These are phyloP conservation scores for Populus simonii DNA, from an alignment of 345 rosid genomes.

Conservation along the genomic window DNA sequence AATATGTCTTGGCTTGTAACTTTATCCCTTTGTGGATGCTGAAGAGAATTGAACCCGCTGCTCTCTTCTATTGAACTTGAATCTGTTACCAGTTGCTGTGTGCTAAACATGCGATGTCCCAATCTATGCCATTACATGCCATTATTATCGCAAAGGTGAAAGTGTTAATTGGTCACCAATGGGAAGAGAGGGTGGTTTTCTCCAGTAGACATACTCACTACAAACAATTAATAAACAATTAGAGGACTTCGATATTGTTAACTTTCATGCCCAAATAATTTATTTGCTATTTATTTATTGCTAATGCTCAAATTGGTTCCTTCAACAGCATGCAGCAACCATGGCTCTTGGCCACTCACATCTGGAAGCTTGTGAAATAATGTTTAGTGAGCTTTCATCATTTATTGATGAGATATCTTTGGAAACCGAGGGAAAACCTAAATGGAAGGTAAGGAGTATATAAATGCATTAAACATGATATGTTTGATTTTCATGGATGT, in stretches of 20 bases:
- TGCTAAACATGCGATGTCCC: background rate
- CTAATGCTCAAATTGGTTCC: conserved; percentile 12
- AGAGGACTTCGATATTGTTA: background rate
- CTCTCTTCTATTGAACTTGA: background rate
- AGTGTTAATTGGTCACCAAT: background rate
- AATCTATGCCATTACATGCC: background rate
- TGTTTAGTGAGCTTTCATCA: conserved; percentile 85
- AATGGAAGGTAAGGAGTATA: conserved; percentile 75
- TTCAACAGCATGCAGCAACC: conserved; percentile 78
- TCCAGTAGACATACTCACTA: too few species aligned
- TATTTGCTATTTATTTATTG: background rate
- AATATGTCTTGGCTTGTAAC: background rate
- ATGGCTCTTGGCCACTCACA: conserved; percentile 98
- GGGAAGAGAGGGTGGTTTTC: background rate
- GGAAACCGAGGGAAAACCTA: conserved; percentile 89
- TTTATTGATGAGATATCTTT: conserved; percentile 88
- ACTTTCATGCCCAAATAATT: background rate
- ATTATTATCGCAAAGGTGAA: background rate
- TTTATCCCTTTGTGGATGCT: background rate
- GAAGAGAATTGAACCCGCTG: background rate
- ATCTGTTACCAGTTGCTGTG: background rate
- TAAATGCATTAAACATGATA: too few species aligned
- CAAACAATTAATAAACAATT: background rate
- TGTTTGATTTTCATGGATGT: background rate
- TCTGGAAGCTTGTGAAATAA: conserved; percentile 92